Base-by-base conservation (phyloP, 805 yeast species). In the Lipomyces lipofer region DNA sequence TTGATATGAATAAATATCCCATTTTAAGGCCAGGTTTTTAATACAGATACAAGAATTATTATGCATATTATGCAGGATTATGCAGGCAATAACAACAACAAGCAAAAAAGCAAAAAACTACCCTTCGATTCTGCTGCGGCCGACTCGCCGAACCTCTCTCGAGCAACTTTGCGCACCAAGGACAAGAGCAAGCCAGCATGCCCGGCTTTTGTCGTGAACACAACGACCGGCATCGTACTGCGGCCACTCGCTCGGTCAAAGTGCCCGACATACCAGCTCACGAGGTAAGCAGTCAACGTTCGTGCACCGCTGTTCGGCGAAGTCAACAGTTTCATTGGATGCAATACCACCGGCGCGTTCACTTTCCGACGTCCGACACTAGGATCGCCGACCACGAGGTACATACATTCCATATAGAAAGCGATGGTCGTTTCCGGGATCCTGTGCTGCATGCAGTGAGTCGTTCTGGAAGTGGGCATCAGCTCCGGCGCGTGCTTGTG, bases 81-180 rank as follows among this genome's bases (percentile, higher is more conserved):
- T n/a, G n/a, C n/a, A n/a, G n/a, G n/a, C n/a, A n/a, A n/a, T n/a
- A n/a, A n/a, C n/a, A n/a, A n/a, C n/a, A n/a, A n/a, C n/a, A n/a
- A n/a, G n/a, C n/a, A n/a, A n/a, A n/a, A n/a, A n/a, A n/a, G n/a
- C 36, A 4, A 32, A 32, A 6, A 39, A 9, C 13, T 32, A 7
- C 38, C 38, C 47, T 17, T 24, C 4, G 15, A n/a, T 17, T n/a
- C 3, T 8, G n/a, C 47, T 5, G 47, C 30, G 15, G 47, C 47
- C 22, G 42, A 43, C n/a, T 43, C 47, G 48, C 47, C 47, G 22
- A 43, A 43, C 10, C 38, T 43, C n/a, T 28, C 48, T 15, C 7
- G 8, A 17, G 48, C 47, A 21, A 13, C n/a, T 10, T 33, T 29
- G 13, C 48, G 49, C 38, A 44, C 9, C 39, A 44, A 29, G 22